These are phyloP conservation scores for Microdochium trichocladiopsis DNA, from an alignment of 2,329 filamentous ascomycete species.

Conservation along the genomic window DNA sequence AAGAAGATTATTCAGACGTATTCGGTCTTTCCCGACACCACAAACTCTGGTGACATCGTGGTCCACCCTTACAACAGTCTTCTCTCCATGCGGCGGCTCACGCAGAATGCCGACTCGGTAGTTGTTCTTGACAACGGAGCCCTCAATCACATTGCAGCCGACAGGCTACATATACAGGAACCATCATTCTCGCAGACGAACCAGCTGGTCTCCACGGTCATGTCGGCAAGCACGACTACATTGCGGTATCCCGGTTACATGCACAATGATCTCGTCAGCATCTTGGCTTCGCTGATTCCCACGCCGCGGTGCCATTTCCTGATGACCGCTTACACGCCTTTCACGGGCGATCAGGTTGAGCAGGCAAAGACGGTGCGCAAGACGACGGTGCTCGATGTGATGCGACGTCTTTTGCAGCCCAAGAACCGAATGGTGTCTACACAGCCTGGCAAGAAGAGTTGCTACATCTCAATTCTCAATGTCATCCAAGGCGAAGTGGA, in stretches of 20 bases:
- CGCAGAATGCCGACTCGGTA: constrained; percentile 95
- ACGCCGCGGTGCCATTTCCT: constrained; percentile 97
- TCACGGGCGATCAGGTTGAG: constrained; percentile 92
- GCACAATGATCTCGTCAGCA: constrained; percentile 98
- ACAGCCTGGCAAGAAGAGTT: constrained; percentile 90
- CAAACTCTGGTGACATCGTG: constrained; percentile 80
- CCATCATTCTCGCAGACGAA: constrained; percentile 97
- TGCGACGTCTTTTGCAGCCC: constrained; percentile 88
- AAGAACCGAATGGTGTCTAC: constrained; percentile 99
- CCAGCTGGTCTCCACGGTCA: constrained; percentile 93
- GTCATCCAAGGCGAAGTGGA: constrained; percentile 99
- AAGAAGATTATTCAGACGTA: constrained; percentile 99
- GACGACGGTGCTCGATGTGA: constrained; percentile 95
- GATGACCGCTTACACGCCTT: constrained; percentile 97
- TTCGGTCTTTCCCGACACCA: constrained; percentile 94
- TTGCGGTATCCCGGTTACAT: constrained; percentile 97
- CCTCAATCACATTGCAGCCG: constrained; percentile 85
- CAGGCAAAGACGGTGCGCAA: constrained; percentile 97
- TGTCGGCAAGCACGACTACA: constrained; percentile 96
- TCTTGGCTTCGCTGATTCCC: constrained; percentile 90
- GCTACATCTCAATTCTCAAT: constrained; percentile 97
- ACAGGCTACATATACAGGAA: constrained; percentile 88
- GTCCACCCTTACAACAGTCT: constrained; percentile 98
- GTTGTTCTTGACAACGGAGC: constrained; percentile 96
- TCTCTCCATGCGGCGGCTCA: constrained; percentile 81